Evolutionary conservation across 2,329 filamentous ascomycete species (phyloP).

Genomic region (Emmonsiellopsis sp.): DNA sequence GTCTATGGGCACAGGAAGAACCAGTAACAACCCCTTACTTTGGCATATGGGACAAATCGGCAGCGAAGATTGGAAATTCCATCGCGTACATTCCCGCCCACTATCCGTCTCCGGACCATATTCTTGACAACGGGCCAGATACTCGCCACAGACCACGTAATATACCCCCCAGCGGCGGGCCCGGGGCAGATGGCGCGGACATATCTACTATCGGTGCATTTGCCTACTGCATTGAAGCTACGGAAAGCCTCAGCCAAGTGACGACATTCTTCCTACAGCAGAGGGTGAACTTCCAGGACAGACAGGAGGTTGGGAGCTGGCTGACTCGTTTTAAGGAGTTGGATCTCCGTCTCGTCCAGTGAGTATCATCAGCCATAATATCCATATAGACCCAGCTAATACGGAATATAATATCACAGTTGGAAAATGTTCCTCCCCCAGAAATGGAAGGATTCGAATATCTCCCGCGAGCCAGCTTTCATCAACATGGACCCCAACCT

Average conservation of each 20-base stretch:
- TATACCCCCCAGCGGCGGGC: conserved; percentile 8
- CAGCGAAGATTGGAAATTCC: conserved; percentile 30
- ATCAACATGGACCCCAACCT: conserved; percentile 40
- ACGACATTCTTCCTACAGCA: conserved; percentile 39
- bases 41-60: conserved; percentile 36
- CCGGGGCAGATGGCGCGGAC: conserved; percentile 18
- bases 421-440: conserved; percentile 39
- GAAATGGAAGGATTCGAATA: conserved; percentile 31
- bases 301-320: conserved; percentile 35
- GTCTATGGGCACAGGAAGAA: conserved; percentile 32
- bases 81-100: conserved; percentile 29
- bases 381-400: neutral
- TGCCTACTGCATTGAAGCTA: conserved; percentile 40
- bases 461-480: conserved; percentile 16
- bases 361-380: conserved; percentile 9
- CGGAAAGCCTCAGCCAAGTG: conserved; percentile 37
- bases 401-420: conserved; percentile 11
- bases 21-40: conserved; percentile 35
- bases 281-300: conserved; percentile 29
- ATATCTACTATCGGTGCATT: conserved; percentile 36
- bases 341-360: conserved; percentile 38
- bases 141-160: neutral
- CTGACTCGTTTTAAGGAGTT: conserved; percentile 41
- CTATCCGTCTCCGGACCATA: conserved; percentile 6
- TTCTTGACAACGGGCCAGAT: conserved; percentile 7